These are phyloP conservation scores for Massospora cicadina DNA, from an alignment of 371 early-diverging fungal genomes.

Conservation along the genomic window DNA sequence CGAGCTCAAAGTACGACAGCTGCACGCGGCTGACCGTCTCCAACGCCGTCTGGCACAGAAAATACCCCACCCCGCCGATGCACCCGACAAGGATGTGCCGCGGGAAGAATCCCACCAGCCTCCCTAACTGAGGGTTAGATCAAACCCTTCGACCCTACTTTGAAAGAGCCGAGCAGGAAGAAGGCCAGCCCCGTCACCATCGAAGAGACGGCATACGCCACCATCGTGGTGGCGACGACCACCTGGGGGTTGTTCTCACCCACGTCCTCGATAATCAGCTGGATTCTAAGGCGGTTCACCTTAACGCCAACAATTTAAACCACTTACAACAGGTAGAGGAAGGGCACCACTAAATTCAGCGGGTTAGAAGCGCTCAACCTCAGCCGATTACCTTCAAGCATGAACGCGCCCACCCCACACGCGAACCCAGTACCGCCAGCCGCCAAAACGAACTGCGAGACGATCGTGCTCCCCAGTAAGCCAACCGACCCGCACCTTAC, in stretches of 20 bases:
- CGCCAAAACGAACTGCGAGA: slow-evolving; percentile 71
- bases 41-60: slow-evolving; percentile 76
- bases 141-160: slow-evolving; percentile 22
- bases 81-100: slow-evolving; percentile 89
- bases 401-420: slow-evolving; percentile 88
- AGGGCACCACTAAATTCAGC: not conserved
- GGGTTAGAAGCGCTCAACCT: not conserved
- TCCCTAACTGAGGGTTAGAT: slow-evolving; percentile 27
- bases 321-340: not conserved
- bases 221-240: slow-evolving; percentile 76
- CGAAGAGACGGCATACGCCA: slow-evolving; percentile 65
- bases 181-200: slow-evolving; percentile 78
- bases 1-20: slow-evolving; percentile 9
- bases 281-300: slow-evolving; percentile 20
- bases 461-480: slow-evolving; percentile 35
- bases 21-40: slow-evolving; percentile 35
- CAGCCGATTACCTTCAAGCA: slow-evolving; percentile 58
- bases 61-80: slow-evolving; percentile 87
- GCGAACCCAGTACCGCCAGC: slow-evolving; percentile 70
- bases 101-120: slow-evolving; percentile 80
- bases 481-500: slow-evolving; percentile 24
- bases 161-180: slow-evolving; percentile 60
- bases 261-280: slow-evolving; percentile 40
- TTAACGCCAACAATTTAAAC: not conserved
- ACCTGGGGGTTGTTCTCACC: slow-evolving; percentile 34